Base-by-base conservation (phyloP, 768 basidiomycete genomes). In the Neoboletus subvelutipes region DNA sequence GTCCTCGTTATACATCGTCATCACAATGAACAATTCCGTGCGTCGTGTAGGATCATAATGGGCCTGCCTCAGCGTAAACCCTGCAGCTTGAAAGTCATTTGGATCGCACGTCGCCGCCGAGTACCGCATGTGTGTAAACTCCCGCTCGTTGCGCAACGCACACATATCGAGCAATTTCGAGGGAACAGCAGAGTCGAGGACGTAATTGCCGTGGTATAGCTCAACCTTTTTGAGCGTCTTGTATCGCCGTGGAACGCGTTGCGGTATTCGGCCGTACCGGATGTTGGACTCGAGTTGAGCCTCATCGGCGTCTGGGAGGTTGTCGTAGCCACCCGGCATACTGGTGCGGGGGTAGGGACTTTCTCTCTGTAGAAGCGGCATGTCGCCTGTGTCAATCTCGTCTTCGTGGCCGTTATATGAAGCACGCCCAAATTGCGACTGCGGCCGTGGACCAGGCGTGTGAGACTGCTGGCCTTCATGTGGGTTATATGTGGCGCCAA, bases 1-100 rank as follows among this genome's bases (percentile, higher is more conserved):
- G 64, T 92, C 85, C 66, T 94, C 94, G 66, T 97, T 96, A 71
- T 96, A 97, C 94, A 98, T 97, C 15, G 95, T 98, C 84, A 98
- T 89, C 42, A 97, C 95, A 63, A 98, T 95, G 75, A 97, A 96
- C 17, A 98, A 77, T 72, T 98, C 96, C 34, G 95, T 97, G 34
- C 89, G 80, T 20, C 95, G 79, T 0, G 92, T 89, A 0, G 94
- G 94, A 64, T 95, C 91, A 71, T 96, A 95, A 64, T 92, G 84
- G n/a, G 84, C 80, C 70, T 96, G 95, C 3, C 96, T 84, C 8
- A 98, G 79, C 0, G 92, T 91, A 74, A 96, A 98, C 1, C 89
- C 85, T 12, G 82, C 73, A 28, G 85, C 77, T 65, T 86, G 81
- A 72, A 98, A 98, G 67, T 92, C 86, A 72, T 98, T 94, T 8